Percentiles rank a stretch among this genome's conserved stretches.
These are phyloP conservation scores for Aspergillus versicolor DNA, from an alignment of 2,329 filamentous ascomycete species.

Conservation along the genomic window DNA sequence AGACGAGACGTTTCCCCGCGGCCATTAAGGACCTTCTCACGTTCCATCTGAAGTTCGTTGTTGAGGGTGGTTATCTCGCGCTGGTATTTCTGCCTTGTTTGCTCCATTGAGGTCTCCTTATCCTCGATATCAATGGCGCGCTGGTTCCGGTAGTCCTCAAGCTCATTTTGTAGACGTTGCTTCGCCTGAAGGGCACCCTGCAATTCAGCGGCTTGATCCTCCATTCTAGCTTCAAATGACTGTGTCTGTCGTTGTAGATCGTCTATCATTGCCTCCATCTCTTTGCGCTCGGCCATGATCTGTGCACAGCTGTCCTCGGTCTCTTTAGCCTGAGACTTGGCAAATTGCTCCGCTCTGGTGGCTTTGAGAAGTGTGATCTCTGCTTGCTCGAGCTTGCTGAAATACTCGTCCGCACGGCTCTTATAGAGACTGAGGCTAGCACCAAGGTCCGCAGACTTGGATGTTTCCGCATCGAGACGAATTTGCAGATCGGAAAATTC, in stretches of 20 bases:
- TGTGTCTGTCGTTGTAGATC: slow-evolving; percentile 89
- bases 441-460: slow-evolving; percentile 77
- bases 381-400: slow-evolving; percentile 93
- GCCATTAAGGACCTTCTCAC: slow-evolving; percentile 83
- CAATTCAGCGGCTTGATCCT: slow-evolving; percentile 87
- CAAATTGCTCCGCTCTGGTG: slow-evolving; percentile 87
- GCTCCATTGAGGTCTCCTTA: slow-evolving; percentile 92
- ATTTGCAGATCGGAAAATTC: slow-evolving; percentile 95
- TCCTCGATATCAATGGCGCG: slow-evolving; percentile 95
- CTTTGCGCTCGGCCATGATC: slow-evolving; percentile 87
- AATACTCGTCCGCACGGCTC: slow-evolving; percentile 90
- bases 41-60: slow-evolving; percentile 88
- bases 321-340: slow-evolving; percentile 83
- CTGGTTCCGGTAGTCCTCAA: slow-evolving; percentile 95
- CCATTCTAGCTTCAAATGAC: slow-evolving; percentile 83
- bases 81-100: slow-evolving; percentile 97
- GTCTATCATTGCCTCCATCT: slow-evolving; percentile 83
- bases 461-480: slow-evolving; percentile 82
- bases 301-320: slow-evolving; percentile 87
- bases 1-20: slow-evolving; percentile 81
- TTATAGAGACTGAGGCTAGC: slow-evolving; percentile 88
- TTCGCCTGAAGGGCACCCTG: slow-evolving; percentile 83
- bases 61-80: slow-evolving; percentile 84
- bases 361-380: slow-evolving; percentile 95
- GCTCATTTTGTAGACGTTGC: slow-evolving; percentile 91